Percentiles rank a stretch among this genome's conserved stretches.
Conservation (phyloP, 768 basidiomycete genomes). For the Tephrocybe sp. region DNA sequence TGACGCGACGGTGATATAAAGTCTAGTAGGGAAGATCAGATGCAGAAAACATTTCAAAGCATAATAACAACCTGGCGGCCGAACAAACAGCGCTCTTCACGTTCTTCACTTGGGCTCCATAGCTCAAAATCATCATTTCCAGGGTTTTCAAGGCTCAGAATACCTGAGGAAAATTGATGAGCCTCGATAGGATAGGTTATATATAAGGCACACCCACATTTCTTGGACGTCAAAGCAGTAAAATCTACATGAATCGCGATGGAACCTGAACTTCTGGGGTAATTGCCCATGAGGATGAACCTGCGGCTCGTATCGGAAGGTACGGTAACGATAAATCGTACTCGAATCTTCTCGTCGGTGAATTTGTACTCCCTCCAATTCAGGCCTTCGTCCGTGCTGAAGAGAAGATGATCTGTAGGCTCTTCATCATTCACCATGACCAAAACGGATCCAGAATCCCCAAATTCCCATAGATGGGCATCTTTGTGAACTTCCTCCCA, state of each 20-base stretch:
- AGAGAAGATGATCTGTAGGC: slow-evolving; percentile 85
- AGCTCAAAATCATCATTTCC: slow-evolving; percentile 92
- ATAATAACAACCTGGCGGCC: slow-evolving; percentile 68
- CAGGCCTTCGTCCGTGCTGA: slow-evolving; percentile 86
- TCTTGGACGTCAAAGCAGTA: slow-evolving; percentile 63
- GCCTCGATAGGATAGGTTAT: not conserved
- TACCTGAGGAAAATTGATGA: slow-evolving; percentile 46
- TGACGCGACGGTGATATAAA: slow-evolving; percentile 85
- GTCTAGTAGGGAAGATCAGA: slow-evolving; percentile 46
- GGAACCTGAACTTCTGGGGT: slow-evolving; percentile 45
- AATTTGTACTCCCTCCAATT: slow-evolving; percentile 91
- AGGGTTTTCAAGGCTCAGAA: slow-evolving; percentile 67
- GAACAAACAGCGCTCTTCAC: slow-evolving; percentile 88
- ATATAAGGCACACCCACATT: slow-evolving; percentile 57
- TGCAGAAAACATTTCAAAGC: not conserved
- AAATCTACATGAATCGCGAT: slow-evolving; percentile 91
- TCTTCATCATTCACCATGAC: slow-evolving; percentile 96
- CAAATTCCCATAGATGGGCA: slow-evolving; percentile 97
- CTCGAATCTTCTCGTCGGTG: slow-evolving; percentile 66
- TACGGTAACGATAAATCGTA: slow-evolving; percentile 81
- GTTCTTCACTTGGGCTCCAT: slow-evolving; percentile 92
- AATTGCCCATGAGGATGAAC: slow-evolving; percentile 82
- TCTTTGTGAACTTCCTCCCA: slow-evolving; percentile 99
- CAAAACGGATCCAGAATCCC: slow-evolving; percentile 93
- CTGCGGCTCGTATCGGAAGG: slow-evolving; percentile 87